phyloP scores from a whole-genome alignment of 768 basidiomycete genomes.

The Termitomyces sp. region DNA sequence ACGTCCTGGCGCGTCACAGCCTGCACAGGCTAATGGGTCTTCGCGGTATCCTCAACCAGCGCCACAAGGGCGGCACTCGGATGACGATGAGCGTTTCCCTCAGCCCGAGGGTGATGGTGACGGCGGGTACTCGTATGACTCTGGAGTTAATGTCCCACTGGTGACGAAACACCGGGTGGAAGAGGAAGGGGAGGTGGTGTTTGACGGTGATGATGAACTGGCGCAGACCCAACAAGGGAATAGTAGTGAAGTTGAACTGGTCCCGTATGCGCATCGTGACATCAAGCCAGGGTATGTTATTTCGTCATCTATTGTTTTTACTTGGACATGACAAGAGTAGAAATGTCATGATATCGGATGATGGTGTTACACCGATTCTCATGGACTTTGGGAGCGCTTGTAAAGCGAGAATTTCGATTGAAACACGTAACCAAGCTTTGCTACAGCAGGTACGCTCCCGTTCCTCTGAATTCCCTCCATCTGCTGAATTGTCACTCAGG shows the following conservation, averaged over 20 bases:
- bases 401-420: slow-evolving; percentile 80
- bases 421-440: slow-evolving; percentile 83
- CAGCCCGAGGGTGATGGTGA: slow-evolving; percentile 75
- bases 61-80: slow-evolving; percentile 33
- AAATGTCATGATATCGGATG: slow-evolving; percentile 96
- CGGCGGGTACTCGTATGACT: slow-evolving; percentile 70
- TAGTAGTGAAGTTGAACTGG: slow-evolving; percentile 45
- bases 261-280: slow-evolving; percentile 96
- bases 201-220: slow-evolving; percentile 78
- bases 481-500: slow-evolving; percentile 38
- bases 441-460: slow-evolving; percentile 67
- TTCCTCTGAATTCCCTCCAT: background rate
- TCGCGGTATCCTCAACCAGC: slow-evolving; percentile 20
- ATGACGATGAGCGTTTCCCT: slow-evolving; percentile 70
- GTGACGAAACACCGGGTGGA: slow-evolving; percentile 51
- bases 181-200: slow-evolving; percentile 61
- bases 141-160: slow-evolving; percentile 52
- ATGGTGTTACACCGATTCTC: slow-evolving; percentile 80
- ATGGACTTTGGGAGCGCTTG: slow-evolving; percentile 98
- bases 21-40: slow-evolving; percentile 10
- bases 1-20: slow-evolving; percentile 34
- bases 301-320: background rate
- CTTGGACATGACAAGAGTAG: slow-evolving; percentile 34
- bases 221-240: slow-evolving; percentile 36
- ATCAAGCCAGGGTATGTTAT: slow-evolving; percentile 86